Conservation (phyloP, 148 eudicot genomes). For the Bassia scoparia region DNA sequence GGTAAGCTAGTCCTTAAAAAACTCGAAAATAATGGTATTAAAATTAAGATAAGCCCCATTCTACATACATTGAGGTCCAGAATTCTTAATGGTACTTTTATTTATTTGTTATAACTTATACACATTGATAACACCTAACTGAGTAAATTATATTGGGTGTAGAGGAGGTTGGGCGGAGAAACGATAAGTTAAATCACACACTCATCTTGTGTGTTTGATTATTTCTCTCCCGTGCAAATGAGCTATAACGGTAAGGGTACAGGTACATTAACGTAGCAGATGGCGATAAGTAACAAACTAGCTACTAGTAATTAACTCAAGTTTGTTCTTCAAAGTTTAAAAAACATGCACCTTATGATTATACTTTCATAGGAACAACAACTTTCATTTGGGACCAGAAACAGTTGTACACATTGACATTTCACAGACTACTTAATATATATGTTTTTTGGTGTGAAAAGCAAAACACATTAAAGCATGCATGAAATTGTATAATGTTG, state of each 20-base stretch:
- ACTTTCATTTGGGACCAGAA: conserved; percentile 16
- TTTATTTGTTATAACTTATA: conserved; percentile 1
- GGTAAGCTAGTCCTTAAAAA: too few species aligned
- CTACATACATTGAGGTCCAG: background rate
- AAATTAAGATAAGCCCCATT: background rate
- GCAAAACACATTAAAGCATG: background rate
- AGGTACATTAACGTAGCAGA: too few species aligned
- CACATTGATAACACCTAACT: conserved; percentile 16
- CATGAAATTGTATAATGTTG: background rate
- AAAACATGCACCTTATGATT: background rate
- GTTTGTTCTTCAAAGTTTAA: background rate
- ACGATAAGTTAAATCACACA: background rate
- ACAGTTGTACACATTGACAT: background rate
- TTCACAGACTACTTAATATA: conserved; percentile 13
- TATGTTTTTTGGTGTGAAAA: background rate
- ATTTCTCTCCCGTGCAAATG: too few species aligned
- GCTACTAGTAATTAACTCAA: background rate
- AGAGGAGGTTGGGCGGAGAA: conserved; percentile 8
- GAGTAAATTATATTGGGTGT: background rate
- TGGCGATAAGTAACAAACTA: too few species aligned
- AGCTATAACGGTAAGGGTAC: too few species aligned
- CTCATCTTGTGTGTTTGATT: too few species aligned
- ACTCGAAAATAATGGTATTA: too few species aligned
- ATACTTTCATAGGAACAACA: conserved; percentile 1
- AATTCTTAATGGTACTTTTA: background rate